Evolutionary conservation across 495 filamentous ascomycete genomes (phyloP), one percentile per base, ranked within the genome.

Genomic region (Tuber indicum): DNA sequence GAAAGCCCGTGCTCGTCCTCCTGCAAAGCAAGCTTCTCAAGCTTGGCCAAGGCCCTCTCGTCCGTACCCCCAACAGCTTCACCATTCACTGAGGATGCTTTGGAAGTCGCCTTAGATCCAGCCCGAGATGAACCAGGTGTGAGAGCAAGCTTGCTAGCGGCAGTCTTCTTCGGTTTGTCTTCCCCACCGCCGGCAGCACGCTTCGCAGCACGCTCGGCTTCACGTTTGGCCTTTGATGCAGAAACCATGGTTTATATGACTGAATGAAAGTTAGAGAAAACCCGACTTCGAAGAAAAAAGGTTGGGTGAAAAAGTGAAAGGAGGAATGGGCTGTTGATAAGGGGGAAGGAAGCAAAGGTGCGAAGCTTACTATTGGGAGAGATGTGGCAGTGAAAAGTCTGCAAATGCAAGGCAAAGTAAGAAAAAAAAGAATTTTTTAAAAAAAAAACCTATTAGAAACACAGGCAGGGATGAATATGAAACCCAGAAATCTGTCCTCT

Each of bases 1-100:
- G 96, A 98, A 45, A 99, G 87, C 82, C 96, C 96, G 83, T 97
- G 89, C 86, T 96, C 92, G 86, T 98, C 96, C 89, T 97, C 91
- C 87, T 99, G 96, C 74, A 95, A 85, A 74, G 88, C 89, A 78
- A 93, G 86, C 87, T 92, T 93, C 84, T 78, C 76, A 42, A 83
- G 79, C 36, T 62, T 83, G 32, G 80, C 81, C 39, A 82, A 70
- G 46, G 80, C 80, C 36, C 44, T 74, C 49, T 82, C 81, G 4
- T 73, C 66, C 17, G 75, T 75, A 21, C 75, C 81, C n/a, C 49
- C 79, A 42, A 52, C 58, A 78, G 91, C 91, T 79, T 94, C 92
- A 79, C 91, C 91, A 81, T 92, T 91, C 72, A 89, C 88, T 21
- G 89, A 92, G 5, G 86, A 89, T 32, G 91, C 89, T 85, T 91